Conservation (phyloP, 805 yeast species). For the Candida ipomoeae region DNA sequence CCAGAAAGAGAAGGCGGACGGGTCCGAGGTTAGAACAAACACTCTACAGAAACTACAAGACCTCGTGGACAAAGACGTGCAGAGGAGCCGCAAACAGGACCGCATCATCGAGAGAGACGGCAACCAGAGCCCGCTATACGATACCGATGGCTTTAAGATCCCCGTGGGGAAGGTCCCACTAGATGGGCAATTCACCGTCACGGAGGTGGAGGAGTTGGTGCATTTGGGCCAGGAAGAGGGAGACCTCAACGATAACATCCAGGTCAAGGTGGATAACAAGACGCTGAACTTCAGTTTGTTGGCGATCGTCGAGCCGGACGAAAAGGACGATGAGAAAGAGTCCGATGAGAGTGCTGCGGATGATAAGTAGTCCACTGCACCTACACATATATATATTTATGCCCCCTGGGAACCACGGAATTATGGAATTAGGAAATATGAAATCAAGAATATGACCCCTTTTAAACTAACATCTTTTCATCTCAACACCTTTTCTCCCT, state of each 20-base stretch:
- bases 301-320: slow-evolving; percentile 20
- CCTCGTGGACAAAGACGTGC: slow-evolving; percentile 22
- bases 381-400: neutral
- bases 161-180: slow-evolving; percentile 38
- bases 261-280: slow-evolving; percentile 24
- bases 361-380: neutral
- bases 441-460: no score
- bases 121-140: slow-evolving; percentile 14
- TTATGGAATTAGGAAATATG: no score
- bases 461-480: no score
- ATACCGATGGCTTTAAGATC: slow-evolving; percentile 34
- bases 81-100: neutral
- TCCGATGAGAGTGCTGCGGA: neutral
- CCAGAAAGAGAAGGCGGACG: slow-evolving; percentile 18
- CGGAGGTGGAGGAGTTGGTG: slow-evolving; percentile 29
- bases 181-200: slow-evolving; percentile 38
- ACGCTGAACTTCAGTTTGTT: slow-evolving; percentile 29
- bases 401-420: no score
- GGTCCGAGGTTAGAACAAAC: slow-evolving; percentile 11
- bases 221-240: slow-evolving; percentile 31
- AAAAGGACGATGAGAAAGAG: neutral
- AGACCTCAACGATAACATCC: slow-evolving; percentile 22
- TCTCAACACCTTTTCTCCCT: no score
- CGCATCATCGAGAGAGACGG: slow-evolving; percentile 2
- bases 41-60: slow-evolving; percentile 25